Percentiles rank a stretch among this genome's conserved stretches.
These are phyloP conservation scores for Glycine soja DNA, from an alignment of 306 rosid genomes.

Conservation along the genomic window DNA sequence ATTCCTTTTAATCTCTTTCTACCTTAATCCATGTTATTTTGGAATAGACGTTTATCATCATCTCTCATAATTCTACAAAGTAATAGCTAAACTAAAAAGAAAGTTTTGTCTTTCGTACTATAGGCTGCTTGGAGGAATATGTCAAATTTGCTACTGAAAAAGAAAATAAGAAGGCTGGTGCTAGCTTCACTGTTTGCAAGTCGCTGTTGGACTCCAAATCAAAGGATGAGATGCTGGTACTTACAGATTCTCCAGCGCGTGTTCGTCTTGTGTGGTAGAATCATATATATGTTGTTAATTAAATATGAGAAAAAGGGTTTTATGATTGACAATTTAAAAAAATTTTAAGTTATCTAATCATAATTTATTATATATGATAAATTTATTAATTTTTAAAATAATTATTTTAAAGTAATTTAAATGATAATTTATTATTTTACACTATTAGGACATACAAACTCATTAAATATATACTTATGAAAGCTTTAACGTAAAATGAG, in stretches of 20 bases:
- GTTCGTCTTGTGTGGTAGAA: background rate
- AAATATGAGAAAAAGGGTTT: too few species aligned
- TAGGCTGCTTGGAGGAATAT: conserved; percentile 71
- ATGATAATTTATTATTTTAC: too few species aligned
- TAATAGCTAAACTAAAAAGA: background rate
- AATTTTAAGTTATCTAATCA: too few species aligned
- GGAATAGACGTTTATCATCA: background rate
- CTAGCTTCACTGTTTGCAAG: conserved; percentile 56
- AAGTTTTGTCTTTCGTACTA: conserved; percentile 3
- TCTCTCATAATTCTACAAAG: background rate
- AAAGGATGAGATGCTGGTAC: conserved; percentile 74
- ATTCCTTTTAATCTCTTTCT: background rate
- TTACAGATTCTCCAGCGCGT: background rate
- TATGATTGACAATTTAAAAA: too few species aligned
- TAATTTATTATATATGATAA: too few species aligned
- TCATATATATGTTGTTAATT: too few species aligned
- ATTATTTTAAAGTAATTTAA: too few species aligned
- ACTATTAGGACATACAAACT: too few species aligned
- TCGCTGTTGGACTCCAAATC: conserved; percentile 66
- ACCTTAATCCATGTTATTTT: background rate
- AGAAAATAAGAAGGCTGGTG: conserved; percentile 43
- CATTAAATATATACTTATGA: background rate
- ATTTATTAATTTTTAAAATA: too few species aligned
- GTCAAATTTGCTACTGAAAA: conserved; percentile 38
- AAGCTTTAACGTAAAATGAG: background rate